Evolutionary conservation across 805 yeast species (phyloP), one percentile per base, ranked within the genome.

Genomic region (Huiozyma sinensis): DNA sequence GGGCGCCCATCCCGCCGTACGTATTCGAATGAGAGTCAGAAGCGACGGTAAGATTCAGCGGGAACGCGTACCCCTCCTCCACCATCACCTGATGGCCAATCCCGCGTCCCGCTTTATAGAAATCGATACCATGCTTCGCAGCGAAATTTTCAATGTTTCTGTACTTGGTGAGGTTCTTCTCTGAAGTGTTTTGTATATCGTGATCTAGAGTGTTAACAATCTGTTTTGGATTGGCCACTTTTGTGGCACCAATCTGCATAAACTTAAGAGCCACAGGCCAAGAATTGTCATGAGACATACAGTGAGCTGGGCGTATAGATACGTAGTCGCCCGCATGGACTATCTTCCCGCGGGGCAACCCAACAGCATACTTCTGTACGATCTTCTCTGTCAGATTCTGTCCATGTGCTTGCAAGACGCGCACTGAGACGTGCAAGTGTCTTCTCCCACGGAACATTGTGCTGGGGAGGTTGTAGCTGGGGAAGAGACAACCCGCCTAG

Each of bases 221-320:
- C 68, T 92, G 99, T 48, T 86, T 73, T 60, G 85, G 83, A 60
- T 92, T 83, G 53, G 81, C 77, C 46, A 92, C 85, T 48, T 77
- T 71, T 17, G 77, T 76, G 33, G 97, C 97, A 1, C 98, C 98
- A 33, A 92, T 73, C 6, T 95, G 95, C 80, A 77, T 86, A 69
- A 92, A 92, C 68, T 92, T 92, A 59, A 90, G 73, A 0, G 98
- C 98, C 12, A 92, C 97, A 0, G 99, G 99, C 98, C 99, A 94
- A 38, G 97, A 82, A 67, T 92, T 92, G 65, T 92, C 99, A 64
- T 92, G 99, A 11, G 97, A 87, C 99, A 92, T 92, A 65, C 97
- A 94, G 68, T 92, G 95, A 3, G 95, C 90, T 4, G 99, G 99
- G 56, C 71, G 75, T 60, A 92, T 90, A 2, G 95, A 78, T 42